These are phyloP conservation scores for Aspergillus transmontanensis DNA, from an alignment of 2,329 filamentous ascomycete species.

Conservation along the genomic window DNA sequence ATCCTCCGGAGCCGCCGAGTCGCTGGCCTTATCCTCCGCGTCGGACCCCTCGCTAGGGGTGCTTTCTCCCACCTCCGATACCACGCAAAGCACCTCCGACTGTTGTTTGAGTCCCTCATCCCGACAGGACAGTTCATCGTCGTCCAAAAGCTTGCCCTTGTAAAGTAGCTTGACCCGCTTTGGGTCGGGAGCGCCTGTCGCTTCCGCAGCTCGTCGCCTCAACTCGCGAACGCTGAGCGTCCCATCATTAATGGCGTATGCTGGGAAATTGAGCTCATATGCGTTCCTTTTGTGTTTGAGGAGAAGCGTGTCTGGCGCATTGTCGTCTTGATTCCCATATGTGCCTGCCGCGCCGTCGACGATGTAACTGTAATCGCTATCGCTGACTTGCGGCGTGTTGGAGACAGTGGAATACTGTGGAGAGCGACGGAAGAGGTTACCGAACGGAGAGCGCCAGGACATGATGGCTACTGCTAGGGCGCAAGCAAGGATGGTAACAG, in stretches of 20 bases:
- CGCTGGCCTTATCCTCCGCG: slow-evolving; percentile 26
- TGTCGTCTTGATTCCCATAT: slow-evolving; percentile 26
- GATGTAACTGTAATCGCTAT: slow-evolving; percentile 43
- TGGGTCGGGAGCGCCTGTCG: slow-evolving; percentile 38
- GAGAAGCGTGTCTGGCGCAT: slow-evolving; percentile 46
- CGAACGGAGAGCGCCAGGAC: slow-evolving; percentile 30
- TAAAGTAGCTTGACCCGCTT: slow-evolving; percentile 48
- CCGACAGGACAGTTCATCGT: slow-evolving; percentile 43
- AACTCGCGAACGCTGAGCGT: slow-evolving; percentile 45
- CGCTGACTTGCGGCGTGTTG: slow-evolving; percentile 37
- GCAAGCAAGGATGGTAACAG: slow-evolving; percentile 31
- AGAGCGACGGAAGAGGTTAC: slow-evolving; percentile 36
- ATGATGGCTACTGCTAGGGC: slow-evolving; percentile 35
- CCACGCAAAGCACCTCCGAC: slow-evolving; percentile 50
- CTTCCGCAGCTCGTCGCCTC: slow-evolving; percentile 41
- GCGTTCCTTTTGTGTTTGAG: slow-evolving; percentile 46
- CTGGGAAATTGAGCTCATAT: slow-evolving; percentile 47
- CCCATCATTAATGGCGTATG: slow-evolving; percentile 52
- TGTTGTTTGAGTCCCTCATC: slow-evolving; percentile 51
- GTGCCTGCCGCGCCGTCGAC: slow-evolving; percentile 26
- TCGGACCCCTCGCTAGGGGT: slow-evolving; percentile 37
- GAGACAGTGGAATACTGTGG: slow-evolving; percentile 31
- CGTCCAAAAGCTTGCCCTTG: slow-evolving; percentile 49
- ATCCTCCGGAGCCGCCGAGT: slow-evolving; percentile 19
- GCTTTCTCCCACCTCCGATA: slow-evolving; percentile 41